These are phyloP conservation scores for Ustilago nuda DNA, from an alignment of 1,284 basidiomycete species.

Conservation along the genomic window DNA sequence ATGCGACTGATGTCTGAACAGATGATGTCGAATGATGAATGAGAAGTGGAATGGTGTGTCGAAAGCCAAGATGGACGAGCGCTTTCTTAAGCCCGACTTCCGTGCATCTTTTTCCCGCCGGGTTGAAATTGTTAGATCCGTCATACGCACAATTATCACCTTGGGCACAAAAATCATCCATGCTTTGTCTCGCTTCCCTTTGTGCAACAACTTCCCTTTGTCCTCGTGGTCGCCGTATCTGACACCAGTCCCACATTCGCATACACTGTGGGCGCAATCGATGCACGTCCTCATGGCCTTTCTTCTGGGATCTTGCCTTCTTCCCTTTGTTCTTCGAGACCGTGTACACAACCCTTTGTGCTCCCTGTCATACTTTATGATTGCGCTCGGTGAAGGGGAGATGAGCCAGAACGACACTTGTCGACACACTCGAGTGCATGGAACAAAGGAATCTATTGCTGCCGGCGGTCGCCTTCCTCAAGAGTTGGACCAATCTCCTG, in stretches of 20 bases:
- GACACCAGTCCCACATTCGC: conserved; percentile 5
- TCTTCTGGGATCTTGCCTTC: background rate
- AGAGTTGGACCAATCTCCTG: background rate
- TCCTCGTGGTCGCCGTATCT: background rate
- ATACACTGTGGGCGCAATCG: background rate
- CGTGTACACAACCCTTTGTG: conserved; percentile 2
- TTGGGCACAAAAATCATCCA: background rate
- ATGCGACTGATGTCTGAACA: background rate
- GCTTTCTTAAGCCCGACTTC: background rate
- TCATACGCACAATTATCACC: too few species aligned
- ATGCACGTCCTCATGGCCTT: background rate
- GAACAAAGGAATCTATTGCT: background rate
- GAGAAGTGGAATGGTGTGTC: background rate
- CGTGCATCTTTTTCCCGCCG: background rate
- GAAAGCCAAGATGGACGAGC: background rate
- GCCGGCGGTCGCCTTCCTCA: background rate
- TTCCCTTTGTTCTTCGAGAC: conserved; percentile 4
- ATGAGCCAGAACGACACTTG: conserved; percentile 2
- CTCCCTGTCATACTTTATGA: background rate
- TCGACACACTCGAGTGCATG: conserved; percentile 2
- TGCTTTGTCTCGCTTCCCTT: background rate
- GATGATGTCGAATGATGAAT: background rate
- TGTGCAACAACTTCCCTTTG: conserved; percentile 7
- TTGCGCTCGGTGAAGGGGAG: background rate
- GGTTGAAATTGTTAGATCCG: too few species aligned